Evolutionary conservation across 73 alveolate species (phyloP), one percentile per base, ranked within the genome.

Genomic region (Paramecium bursaria): DNA sequence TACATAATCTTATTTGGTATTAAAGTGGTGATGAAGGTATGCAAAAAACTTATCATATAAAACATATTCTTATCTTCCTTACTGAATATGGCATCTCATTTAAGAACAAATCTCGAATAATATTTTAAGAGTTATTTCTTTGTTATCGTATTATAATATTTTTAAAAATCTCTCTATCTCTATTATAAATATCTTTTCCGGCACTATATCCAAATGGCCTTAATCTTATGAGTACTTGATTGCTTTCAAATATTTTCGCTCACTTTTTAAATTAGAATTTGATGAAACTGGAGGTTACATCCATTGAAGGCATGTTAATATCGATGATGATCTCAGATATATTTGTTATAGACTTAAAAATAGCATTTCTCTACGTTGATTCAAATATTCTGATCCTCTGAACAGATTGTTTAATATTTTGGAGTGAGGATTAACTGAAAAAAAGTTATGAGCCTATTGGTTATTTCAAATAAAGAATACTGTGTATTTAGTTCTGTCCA

Each of bases 11-110:
- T 3, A 14, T 5, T 25, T 47, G 7, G 60, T 25, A 27, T 67
- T 67, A 27, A 67, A 67, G 11, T 67, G 57, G 22, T 67, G 82
- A 13, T 15, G 44, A 17, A 67, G 50, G 22, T 67, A 67, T 0
- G 82, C 82, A 67, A 67, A 67, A 27, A 67, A 67, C 44, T 67
- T 67, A 25, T 67, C 82, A 67, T 67, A 67, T 4, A 67, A 27
- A 1, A 67, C 23, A 6, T 25, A 67, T 42, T 67, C 82, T 14
- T 67, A 67, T 39, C 27, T 31, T 3, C 82, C 82, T 39, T 26
- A 25, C 19, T 39, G 33, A 1, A 67, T 35, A 19, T n/a, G n/a
- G n/a, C 82, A 67, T 21, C 27, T 67, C 82, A 67, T 67, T 0
- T 42, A 3, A 3, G 22, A 19, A 33, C 60, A 14, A 0, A 67